These are phyloP conservation scores for Hylodesmum podocarpum DNA, from an alignment of 306 rosid genomes.

Conservation along the genomic window DNA sequence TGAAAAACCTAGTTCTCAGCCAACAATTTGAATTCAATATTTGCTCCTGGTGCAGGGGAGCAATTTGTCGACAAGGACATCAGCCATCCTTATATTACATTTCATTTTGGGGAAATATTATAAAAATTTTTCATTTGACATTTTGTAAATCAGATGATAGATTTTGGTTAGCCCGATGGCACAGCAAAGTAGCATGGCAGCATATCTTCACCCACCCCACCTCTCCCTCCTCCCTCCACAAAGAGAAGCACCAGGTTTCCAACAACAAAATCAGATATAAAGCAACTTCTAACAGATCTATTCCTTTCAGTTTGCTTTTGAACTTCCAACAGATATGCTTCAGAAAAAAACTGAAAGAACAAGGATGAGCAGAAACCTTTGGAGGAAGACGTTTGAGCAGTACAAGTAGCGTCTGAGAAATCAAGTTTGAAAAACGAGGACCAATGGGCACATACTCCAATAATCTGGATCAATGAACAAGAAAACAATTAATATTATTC, in stretches of 20 bases:
- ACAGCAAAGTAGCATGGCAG: constrained; percentile 11
- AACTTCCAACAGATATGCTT: constrained; percentile 17
- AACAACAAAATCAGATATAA: not conserved
- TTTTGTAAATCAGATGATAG: not conserved
- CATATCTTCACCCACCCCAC: constrained; percentile 14
- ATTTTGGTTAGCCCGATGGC: not conserved
- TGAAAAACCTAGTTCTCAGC: constrained; percentile 12
- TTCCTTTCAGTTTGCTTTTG: not conserved
- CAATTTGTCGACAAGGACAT: not conserved
- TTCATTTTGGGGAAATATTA: not conserved
- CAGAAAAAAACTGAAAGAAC: constrained; percentile 14
- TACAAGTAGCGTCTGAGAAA: constrained; percentile 83
- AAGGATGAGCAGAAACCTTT: constrained; percentile 58
- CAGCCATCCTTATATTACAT: not conserved
- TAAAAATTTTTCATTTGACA: not conserved
- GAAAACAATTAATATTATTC: not conserved
- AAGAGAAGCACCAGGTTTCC: not conserved
- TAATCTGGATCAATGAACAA: constrained; percentile 51
- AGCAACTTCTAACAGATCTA: constrained; percentile 17
- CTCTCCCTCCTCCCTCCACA: not conserved
- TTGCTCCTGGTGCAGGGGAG: not conserved
- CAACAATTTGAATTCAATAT: constrained; percentile 9
- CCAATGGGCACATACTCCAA: constrained; percentile 91
- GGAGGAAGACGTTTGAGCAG: constrained; percentile 94
- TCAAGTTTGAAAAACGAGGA: constrained; percentile 89